Conservation (phyloP, 2,329 filamentous ascomycete genomes). For the Whalleya microplaca region DNA sequence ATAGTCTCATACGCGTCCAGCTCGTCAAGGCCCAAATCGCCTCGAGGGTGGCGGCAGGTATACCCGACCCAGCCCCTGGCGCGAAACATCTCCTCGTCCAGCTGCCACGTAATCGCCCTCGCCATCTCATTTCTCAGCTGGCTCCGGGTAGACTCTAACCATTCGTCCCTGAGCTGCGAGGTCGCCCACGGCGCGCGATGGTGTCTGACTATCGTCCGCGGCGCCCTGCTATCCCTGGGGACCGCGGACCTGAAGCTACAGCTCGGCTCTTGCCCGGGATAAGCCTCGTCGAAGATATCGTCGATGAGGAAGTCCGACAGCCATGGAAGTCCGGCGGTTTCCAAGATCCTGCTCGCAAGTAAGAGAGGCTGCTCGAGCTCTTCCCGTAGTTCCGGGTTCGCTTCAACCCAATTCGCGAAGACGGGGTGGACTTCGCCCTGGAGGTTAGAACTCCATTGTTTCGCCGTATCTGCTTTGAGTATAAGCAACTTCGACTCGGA, state of each 20-base stretch:
- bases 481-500: neutral
- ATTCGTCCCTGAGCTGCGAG: slow-evolving; percentile 20
- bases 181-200: slow-evolving; percentile 31
- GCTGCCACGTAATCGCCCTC: slow-evolving; percentile 35
- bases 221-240: neutral
- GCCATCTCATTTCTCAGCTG: slow-evolving; percentile 25
- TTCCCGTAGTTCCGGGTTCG: slow-evolving; percentile 20
- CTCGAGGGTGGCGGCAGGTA: slow-evolving; percentile 38
- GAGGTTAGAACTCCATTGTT: slow-evolving; percentile 24
- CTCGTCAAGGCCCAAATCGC: slow-evolving; percentile 24
- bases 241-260: slow-evolving; percentile 14
- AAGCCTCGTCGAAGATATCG: slow-evolving; percentile 36
- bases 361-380: slow-evolving; percentile 38
- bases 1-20: slow-evolving; percentile 33
- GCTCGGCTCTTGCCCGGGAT: slow-evolving; percentile 31
- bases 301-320: slow-evolving; percentile 39
- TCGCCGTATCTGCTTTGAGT: slow-evolving; percentile 27
- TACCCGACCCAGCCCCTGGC: slow-evolving; percentile 39
- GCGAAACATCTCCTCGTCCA: slow-evolving; percentile 36
- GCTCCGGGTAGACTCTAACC: slow-evolving; percentile 25
- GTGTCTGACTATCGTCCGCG: slow-evolving; percentile 33
- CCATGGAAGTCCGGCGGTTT: slow-evolving; percentile 37
- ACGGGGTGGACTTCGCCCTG: slow-evolving; percentile 37
- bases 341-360: slow-evolving; percentile 37
- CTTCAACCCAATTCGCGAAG: slow-evolving; percentile 33